These are phyloP conservation scores for Agaricales sp. DNA, from an alignment of 1,284 basidiomycete genomes.

Conservation along the genomic window DNA sequence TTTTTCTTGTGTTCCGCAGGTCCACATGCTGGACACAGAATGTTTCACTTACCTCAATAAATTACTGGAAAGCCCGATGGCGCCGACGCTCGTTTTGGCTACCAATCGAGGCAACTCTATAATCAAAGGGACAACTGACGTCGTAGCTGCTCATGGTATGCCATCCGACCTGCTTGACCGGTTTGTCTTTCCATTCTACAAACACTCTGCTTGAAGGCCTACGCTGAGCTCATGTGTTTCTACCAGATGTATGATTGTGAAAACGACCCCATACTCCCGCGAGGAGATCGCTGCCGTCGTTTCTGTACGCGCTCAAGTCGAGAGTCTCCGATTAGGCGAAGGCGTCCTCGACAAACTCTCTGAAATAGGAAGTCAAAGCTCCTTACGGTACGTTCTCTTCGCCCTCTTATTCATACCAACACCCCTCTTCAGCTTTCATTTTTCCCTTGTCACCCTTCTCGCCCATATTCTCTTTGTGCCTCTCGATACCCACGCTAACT, in stretches of 20 bases:
- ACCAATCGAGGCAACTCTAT: constrained; percentile 91
- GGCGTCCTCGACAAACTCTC: constrained; percentile 80
- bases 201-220: constrained; percentile 7
- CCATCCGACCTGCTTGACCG: constrained; percentile 92
- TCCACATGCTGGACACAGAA: constrained; percentile 99
- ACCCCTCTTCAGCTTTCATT: constrained; percentile 1
- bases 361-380: constrained; percentile 75
- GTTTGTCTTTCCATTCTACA: constrained; percentile 25
- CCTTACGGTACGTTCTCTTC: constrained; percentile 54
- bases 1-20: constrained; percentile 37
- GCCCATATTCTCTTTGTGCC: background rate
- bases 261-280: constrained; percentile 78
- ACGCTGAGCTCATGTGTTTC: constrained; percentile 5
- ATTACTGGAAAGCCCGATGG: constrained; percentile 91
- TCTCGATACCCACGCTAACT: constrained; percentile 54
- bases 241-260: constrained; percentile 87
- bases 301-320: constrained; percentile 77
- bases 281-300: constrained; percentile 87
- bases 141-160: constrained; percentile 88
- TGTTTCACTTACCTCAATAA: constrained; percentile 99
- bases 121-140: constrained; percentile 88
- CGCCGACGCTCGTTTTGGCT: constrained; percentile 93
- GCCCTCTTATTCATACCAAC: background rate
- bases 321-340: constrained; percentile 70
- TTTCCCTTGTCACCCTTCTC: background rate